Evolutionary conservation across 1,284 basidiomycete species (phyloP).

Genomic region (Apiotrichum sp.): DNA sequence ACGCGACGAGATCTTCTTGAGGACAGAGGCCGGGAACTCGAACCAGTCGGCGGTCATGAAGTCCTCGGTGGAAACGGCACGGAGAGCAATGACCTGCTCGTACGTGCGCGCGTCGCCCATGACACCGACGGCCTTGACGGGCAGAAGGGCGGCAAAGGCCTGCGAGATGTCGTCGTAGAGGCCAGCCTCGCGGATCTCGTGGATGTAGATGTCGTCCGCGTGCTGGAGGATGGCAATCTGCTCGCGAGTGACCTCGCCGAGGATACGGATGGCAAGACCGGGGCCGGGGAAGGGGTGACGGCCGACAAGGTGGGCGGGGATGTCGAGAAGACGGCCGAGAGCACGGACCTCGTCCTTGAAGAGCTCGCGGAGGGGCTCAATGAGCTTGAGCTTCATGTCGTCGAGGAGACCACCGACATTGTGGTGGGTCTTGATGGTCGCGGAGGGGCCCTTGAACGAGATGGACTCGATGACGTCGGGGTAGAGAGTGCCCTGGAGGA

Average conservation of each 20-base stretch:
- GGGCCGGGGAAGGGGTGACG: slow-evolving; percentile 99
- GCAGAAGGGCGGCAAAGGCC: slow-evolving; percentile 95
- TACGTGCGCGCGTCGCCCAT: slow-evolving; percentile 97
- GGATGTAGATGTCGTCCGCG: slow-evolving; percentile 94
- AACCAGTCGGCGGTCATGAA: slow-evolving; percentile 99
- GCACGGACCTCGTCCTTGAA: slow-evolving; percentile 99
- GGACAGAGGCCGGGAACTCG: slow-evolving; percentile 86
- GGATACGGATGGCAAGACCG: slow-evolving; percentile 96
- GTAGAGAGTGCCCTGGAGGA: slow-evolving; percentile 97
- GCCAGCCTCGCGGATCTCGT: slow-evolving; percentile 88
- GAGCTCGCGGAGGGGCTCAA: slow-evolving; percentile 93
- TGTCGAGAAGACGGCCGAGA: slow-evolving; percentile 81
- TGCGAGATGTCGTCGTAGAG: slow-evolving; percentile 94
- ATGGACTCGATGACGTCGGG: slow-evolving; percentile 99
- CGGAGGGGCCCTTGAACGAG: slow-evolving; percentile 98
- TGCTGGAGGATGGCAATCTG: slow-evolving; percentile 91
- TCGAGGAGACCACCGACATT: slow-evolving; percentile 95
- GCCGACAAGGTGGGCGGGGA: slow-evolving; percentile 88
- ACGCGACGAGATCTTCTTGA: slow-evolving; percentile 86
- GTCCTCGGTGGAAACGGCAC: slow-evolving; percentile 88
- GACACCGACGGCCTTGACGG: slow-evolving; percentile 93
- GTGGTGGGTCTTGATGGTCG: slow-evolving; percentile 99
- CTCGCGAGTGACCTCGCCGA: slow-evolving; percentile 85
- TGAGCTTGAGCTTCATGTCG: slow-evolving; percentile 98
- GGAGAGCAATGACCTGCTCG: slow-evolving; percentile 82